Conservation (phyloP, 768 basidiomycete species). For the Calocera viscosa region DNA sequence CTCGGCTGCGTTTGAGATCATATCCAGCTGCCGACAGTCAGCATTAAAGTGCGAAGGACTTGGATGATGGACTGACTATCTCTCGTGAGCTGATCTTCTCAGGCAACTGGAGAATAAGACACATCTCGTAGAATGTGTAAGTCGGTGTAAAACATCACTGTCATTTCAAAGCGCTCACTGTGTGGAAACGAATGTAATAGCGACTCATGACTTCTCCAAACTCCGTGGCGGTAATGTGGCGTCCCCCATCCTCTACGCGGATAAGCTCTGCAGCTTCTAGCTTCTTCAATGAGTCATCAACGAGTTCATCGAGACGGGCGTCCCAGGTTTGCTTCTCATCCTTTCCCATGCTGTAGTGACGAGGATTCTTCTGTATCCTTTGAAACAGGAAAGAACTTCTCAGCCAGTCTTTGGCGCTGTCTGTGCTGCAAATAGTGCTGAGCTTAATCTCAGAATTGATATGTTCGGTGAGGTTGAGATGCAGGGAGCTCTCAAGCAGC, state of each 20-base stretch:
- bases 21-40: slow-evolving; percentile 39
- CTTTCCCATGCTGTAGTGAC: slow-evolving; percentile 49
- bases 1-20: slow-evolving; percentile 56
- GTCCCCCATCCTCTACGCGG: slow-evolving; percentile 31
- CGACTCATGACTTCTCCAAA: slow-evolving; percentile 72
- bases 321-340: slow-evolving; percentile 48
- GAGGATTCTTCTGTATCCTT: slow-evolving; percentile 72
- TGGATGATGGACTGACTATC: slow-evolving; percentile 36
- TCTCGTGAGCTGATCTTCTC: slow-evolving; percentile 46
- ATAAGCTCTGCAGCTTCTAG: slow-evolving; percentile 54
- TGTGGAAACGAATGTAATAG: slow-evolving; percentile 27
- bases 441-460: slow-evolving; percentile 88
- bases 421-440: slow-evolving; percentile 59
- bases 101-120: slow-evolving; percentile 47
- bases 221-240: slow-evolving; percentile 48
- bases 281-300: slow-evolving; percentile 49
- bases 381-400: slow-evolving; percentile 75
- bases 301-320: slow-evolving; percentile 56
- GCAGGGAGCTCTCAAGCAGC: slow-evolving; percentile 73
- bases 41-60: no score
- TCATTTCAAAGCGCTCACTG: slow-evolving; percentile 33
- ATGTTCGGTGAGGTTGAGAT: slow-evolving; percentile 75
- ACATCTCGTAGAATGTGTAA: slow-evolving; percentile 42
- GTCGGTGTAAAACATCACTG: no score
- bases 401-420: slow-evolving; percentile 71